Conservation (phyloP, 2,329 filamentous ascomycete species). For the Paracoccidioides brasiliensis region DNA sequence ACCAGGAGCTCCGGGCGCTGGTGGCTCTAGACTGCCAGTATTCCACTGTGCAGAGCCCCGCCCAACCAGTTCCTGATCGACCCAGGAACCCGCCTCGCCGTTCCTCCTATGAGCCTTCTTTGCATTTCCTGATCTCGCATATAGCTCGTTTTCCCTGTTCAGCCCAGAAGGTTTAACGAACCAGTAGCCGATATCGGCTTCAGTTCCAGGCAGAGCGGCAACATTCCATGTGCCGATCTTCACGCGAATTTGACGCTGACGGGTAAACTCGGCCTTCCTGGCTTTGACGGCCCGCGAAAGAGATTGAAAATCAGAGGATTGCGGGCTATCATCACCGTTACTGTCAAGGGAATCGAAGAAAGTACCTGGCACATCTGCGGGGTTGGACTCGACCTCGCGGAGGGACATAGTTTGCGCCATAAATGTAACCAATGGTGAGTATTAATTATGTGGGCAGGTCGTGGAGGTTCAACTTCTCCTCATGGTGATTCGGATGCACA, state of each 20-base stretch:
- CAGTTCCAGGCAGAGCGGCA: constrained; percentile 67
- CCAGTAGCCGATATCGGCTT: constrained; percentile 80
- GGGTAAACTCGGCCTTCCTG: constrained; percentile 65
- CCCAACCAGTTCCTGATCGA: background rate
- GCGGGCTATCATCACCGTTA: constrained; percentile 6
- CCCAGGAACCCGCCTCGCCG: background rate
- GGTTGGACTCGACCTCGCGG: background rate
- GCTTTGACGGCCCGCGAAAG: constrained; percentile 52
- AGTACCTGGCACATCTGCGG: constrained; percentile 34
- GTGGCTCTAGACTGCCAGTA: background rate
- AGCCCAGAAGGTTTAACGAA: constrained; percentile 36
- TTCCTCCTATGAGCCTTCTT: background rate
- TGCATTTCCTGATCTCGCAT: background rate
- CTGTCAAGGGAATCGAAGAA: constrained; percentile 27
- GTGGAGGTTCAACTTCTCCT: background rate
- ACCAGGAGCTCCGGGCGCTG: constrained; percentile 37
- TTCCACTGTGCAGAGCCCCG: background rate
- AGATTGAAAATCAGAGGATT: constrained; percentile 24
- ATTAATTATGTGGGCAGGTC: background rate
- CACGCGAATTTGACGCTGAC: constrained; percentile 60
- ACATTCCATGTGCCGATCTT: constrained; percentile 97
- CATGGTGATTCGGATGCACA: background rate
- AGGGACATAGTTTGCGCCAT: background rate
- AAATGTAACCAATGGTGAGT: too few species aligned
- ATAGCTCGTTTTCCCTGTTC: background rate